Evolutionary conservation across 2,329 filamentous ascomycete species (phyloP).

Genomic region (Microthyrium microscopicum): DNA sequence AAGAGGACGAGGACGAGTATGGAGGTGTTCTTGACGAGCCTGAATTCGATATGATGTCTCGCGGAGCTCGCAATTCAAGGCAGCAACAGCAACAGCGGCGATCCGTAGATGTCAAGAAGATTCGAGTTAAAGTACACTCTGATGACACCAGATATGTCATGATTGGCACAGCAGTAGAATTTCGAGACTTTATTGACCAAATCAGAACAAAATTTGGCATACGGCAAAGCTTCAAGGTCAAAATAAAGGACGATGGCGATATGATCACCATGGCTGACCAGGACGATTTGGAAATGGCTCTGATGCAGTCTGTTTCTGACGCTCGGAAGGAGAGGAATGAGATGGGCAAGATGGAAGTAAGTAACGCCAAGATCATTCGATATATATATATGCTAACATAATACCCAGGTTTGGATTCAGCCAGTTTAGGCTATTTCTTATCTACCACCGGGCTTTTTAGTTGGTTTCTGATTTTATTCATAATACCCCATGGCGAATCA

Average conservation of each 20-base stretch:
- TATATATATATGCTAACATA: too few relatives aligned
- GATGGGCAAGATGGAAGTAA: conserved; percentile 85
- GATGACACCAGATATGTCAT: conserved; percentile 84
- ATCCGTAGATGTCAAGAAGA: conserved; percentile 48
- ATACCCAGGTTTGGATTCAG: too few relatives aligned
- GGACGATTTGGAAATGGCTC: conserved; percentile 82
- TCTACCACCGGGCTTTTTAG: too few relatives aligned
- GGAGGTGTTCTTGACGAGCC: conserved; percentile 13
- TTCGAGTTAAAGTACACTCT: conserved; percentile 81
- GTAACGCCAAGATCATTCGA: too few relatives aligned
- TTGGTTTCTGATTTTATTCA: too few relatives aligned
- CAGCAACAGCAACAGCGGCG: too few relatives aligned
- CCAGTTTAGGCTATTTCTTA: too few relatives aligned
- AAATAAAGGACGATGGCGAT: conserved; percentile 75
- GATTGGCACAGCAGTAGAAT: conserved; percentile 56
- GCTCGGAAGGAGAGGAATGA: conserved; percentile 62
- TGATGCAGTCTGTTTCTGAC: conserved; percentile 49
- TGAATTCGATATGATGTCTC: conserved; percentile 1
- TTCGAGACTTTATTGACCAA: conserved; percentile 58
- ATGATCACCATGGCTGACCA: conserved; percentile 97
- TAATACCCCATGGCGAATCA: too few relatives aligned
- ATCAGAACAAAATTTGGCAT: conserved; percentile 80
- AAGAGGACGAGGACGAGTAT: conserved; percentile 42
- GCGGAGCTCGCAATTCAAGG: conserved; percentile 29
- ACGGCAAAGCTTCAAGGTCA: conserved; percentile 66